phyloP scores from a whole-genome alignment of 2,329 filamentous ascomycete species.

The Ascocoryne sarcoides region DNA sequence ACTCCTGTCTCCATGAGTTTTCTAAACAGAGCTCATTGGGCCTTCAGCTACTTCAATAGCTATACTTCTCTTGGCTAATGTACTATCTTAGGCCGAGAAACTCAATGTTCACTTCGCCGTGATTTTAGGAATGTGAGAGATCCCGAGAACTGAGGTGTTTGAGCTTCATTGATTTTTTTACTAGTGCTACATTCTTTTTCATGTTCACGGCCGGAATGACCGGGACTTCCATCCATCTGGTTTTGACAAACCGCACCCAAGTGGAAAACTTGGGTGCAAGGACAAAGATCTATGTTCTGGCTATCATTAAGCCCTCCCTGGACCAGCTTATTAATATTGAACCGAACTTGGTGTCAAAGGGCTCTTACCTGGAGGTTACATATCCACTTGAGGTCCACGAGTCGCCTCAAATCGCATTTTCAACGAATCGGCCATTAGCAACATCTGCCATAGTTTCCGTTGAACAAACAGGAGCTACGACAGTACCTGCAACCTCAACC shows the following conservation, averaged over 20 bases:
- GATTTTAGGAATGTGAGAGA: slow-evolving; percentile 49
- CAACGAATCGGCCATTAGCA: background rate
- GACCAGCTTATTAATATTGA: slow-evolving; percentile 9
- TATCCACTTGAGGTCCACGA: slow-evolving; percentile 41
- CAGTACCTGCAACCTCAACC: background rate
- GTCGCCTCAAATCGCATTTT: background rate
- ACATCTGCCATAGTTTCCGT: background rate
- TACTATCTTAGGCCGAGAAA: slow-evolving; percentile 16
- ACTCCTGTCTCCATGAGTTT: too few relatives aligned
- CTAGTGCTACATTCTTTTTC: slow-evolving; percentile 58
- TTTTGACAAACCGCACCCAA: slow-evolving; percentile 68
- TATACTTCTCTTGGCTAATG: slow-evolving; percentile 14
- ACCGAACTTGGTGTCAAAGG: slow-evolving; percentile 34
- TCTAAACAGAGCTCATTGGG: too few relatives aligned
- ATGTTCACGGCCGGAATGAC: slow-evolving; percentile 78
- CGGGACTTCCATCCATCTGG: slow-evolving; percentile 59
- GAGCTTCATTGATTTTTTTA: slow-evolving; percentile 5
- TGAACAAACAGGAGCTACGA: background rate
- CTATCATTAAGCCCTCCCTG: slow-evolving; percentile 52
- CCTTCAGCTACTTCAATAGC: too few relatives aligned
- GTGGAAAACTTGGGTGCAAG: slow-evolving; percentile 65
- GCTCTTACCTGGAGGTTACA: slow-evolving; percentile 43
- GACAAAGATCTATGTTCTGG: slow-evolving; percentile 59
- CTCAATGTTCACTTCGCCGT: slow-evolving; percentile 56
- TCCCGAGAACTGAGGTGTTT: too few relatives aligned